Conservation (phyloP, 176 grass and related monocot genomes). For the Hordeum vulgare region MorexV3_pseudomolecules_assembly NC_058523.1:536939763-536940262, state of each 20-base stretch:
- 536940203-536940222: neutral
- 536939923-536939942: neutral
- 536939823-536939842: neutral
- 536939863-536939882: neutral
- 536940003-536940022: no score
- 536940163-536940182: neutral
- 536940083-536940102: neutral
- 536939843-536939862: neutral
- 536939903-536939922: neutral
- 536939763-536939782: no score
- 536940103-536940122: neutral
- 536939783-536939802: no score
- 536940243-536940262: neutral
- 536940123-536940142: neutral
- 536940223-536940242: neutral
- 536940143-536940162: neutral
- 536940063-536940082: neutral
- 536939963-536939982: neutral
- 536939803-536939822: no score
- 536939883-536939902: neutral
- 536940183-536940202: neutral
- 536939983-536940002: no score
- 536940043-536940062: neutral
- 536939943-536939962: slow-evolving; percentile 1
- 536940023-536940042: neutral